Evolutionary conservation across 495 filamentous ascomycete genomes (phyloP), one percentile per base, ranked within the genome.

Genomic region (Penicillium salamii): DNA sequence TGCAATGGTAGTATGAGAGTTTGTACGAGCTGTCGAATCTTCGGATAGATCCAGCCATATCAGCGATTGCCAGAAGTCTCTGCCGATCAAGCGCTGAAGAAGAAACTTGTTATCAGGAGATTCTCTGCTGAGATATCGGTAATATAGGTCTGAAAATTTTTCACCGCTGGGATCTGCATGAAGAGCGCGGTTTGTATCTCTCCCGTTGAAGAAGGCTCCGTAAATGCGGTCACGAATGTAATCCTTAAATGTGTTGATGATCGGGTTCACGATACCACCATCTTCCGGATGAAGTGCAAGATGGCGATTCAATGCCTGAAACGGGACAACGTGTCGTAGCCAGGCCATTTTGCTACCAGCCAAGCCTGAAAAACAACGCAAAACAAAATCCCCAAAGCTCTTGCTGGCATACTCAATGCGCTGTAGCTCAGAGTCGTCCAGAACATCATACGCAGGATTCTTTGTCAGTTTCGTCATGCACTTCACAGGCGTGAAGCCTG

Each of bases 371-470:
- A 78, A 75, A 6, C 50, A 52, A 6, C 47, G 49, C 7, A 66
- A 37, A 5, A 77, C 55, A 14, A 66, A 58, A 2, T 70, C 69
- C 14, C 66, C 42, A 37, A 80, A 76, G 21, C 53, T 59, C 46
- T 75, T 72, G 38, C 72, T 74, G 5, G 78, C 77, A 54, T 80
- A 78, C 52, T 81, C 74, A 13, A 81, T 64, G 1, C 75, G 72
- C 29, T 77, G 74, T 12, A 69, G 38, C 36, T 75, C 72, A 0
- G 54, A 59, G 52, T 79, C 75, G 18, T 75, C 69, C 14, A 78
- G 35, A 2, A 51, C 44, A 6, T 71, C 71, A 21, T 55, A 62
- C 11, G 56, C 54, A 1, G 67, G 67, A 37, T 71, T 60, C 7
- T 26, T 33, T 13, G 34, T 13, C 23, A 51, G 42, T 5, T 2